Evolutionary conservation across 2,329 filamentous ascomycete genomes (phyloP).

Genomic region (Alternaria atra): DNA sequence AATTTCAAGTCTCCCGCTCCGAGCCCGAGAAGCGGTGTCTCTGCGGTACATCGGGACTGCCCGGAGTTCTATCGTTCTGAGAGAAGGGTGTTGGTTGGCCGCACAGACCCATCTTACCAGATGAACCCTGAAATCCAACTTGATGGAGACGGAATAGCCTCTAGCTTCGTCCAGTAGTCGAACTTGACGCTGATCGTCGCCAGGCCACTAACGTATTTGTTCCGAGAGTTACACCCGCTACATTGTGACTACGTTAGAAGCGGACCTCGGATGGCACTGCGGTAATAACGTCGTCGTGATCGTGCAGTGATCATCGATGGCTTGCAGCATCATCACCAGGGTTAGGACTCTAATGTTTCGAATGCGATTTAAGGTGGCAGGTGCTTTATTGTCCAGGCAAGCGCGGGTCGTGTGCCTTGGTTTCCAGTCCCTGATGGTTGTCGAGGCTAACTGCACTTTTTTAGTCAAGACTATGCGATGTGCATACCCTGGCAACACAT

Average conservation of each 20-base stretch:
- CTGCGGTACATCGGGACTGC: slow-evolving; percentile 22
- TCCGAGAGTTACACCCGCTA: neutral
- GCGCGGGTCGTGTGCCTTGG: neutral
- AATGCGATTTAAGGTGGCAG: slow-evolving; percentile 12
- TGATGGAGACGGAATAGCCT: slow-evolving; percentile 13
- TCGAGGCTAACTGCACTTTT: neutral
- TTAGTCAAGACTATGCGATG: neutral
- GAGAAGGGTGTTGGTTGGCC: slow-evolving; percentile 15
- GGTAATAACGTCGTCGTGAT: slow-evolving; percentile 9
- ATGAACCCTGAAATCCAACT: slow-evolving; percentile 17
- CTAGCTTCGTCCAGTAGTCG: slow-evolving; percentile 10
- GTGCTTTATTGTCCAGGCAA: slow-evolving; percentile 10
- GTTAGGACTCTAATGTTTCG: slow-evolving; percentile 16
- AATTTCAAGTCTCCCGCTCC: neutral
- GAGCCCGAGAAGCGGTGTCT: slow-evolving; percentile 23
- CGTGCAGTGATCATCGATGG: slow-evolving; percentile 18
- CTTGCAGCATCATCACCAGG: slow-evolving; percentile 23
- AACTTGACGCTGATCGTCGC: slow-evolving; percentile 19
- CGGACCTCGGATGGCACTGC: slow-evolving; percentile 8
- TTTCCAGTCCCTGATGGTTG: neutral
- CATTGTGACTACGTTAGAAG: neutral
- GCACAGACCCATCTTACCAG: slow-evolving; percentile 10
- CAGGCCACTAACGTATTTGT: slow-evolving; percentile 13
- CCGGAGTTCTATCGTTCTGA: slow-evolving; percentile 20
- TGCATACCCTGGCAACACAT: neutral